These are phyloP conservation scores for Melaleuca quinquenervia DNA, from an alignment of 345 rosid species.

Conservation along the genomic window DNA sequence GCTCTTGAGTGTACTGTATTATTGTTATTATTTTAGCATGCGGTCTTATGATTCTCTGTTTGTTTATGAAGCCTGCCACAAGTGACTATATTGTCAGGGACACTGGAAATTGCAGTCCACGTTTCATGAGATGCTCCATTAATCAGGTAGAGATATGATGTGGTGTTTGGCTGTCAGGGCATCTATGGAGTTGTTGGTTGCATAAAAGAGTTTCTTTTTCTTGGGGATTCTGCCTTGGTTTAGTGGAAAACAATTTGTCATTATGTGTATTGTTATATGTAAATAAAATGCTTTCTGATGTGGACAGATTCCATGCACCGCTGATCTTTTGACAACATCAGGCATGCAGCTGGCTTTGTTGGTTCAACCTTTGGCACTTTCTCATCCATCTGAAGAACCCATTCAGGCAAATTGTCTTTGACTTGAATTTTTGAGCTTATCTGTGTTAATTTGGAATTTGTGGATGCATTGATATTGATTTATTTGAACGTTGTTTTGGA, in stretches of 20 bases:
- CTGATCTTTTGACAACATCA: constrained; percentile 85
- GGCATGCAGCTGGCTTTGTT: constrained; percentile 90
- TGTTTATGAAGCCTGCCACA: constrained; percentile 61
- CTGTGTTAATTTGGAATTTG: not conserved
- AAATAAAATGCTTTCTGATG: not conserved
- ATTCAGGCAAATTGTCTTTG: constrained; percentile 45
- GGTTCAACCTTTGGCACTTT: constrained; percentile 92
- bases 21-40: not conserved
- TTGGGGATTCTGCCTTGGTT: not conserved
- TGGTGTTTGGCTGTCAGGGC: not conserved
- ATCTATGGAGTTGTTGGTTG: not conserved
- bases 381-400: constrained; percentile 96
- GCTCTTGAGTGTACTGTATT: not conserved
- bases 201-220: not conserved
- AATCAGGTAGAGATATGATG: constrained; percentile 50
- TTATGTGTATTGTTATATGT: not conserved
- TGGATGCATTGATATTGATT: not conserved
- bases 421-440: not conserved
- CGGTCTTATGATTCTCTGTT: constrained; percentile 13
- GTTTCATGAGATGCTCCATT: constrained; percentile 95
- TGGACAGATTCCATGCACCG: constrained; percentile 86
- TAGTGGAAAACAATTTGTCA: not conserved
- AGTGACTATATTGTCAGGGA: constrained; percentile 82
- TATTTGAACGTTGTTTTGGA: not conserved
- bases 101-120: constrained; percentile 97